Conservation (phyloP, 371 early-diverging fungal genomes). For the Synchytrium microbalum region DNA sequence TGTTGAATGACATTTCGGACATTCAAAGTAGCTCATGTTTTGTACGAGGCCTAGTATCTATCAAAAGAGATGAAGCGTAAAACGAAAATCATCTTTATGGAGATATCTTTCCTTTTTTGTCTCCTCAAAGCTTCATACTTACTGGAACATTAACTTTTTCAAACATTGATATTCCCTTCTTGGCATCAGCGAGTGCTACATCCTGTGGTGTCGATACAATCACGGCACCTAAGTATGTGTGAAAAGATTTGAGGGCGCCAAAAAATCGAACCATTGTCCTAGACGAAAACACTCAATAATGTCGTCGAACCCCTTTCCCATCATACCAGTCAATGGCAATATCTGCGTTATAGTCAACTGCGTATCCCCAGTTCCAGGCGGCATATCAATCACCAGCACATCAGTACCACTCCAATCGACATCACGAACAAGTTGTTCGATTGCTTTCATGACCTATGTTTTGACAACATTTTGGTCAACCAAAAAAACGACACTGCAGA, state of each 20-base stretch:
- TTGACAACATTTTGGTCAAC: slow-evolving; percentile 2
- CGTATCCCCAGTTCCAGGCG: slow-evolving; percentile 89
- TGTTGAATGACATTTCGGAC: slow-evolving; percentile 70
- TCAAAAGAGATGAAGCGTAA: background rate
- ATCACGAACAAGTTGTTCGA: slow-evolving; percentile 77
- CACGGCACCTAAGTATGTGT: slow-evolving; percentile 51
- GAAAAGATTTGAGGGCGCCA: background rate
- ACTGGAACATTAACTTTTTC: slow-evolving; percentile 73
- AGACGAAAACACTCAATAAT: background rate
- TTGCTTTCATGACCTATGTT: slow-evolving; percentile 81
- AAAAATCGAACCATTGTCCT: background rate
- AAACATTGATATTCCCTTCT: slow-evolving; percentile 77
- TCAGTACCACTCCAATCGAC: slow-evolving; percentile 76
- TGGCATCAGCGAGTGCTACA: slow-evolving; percentile 73
- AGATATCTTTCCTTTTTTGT: slow-evolving; percentile 3
- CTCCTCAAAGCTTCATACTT: slow-evolving; percentile 21
- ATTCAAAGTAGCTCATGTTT: slow-evolving; percentile 81
- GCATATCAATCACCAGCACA: slow-evolving; percentile 81
- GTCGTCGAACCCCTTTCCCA: background rate
- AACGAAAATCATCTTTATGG: slow-evolving; percentile 6
- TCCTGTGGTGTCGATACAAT: slow-evolving; percentile 89
- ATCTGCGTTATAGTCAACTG: slow-evolving; percentile 80
- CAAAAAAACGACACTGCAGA: background rate
- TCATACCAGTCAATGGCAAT: slow-evolving; percentile 58
- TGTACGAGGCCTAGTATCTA: slow-evolving; percentile 83